phyloP scores from a whole-genome alignment of 1,139 yeast genomes.

The Kodamaea ohmeri region DNA sequence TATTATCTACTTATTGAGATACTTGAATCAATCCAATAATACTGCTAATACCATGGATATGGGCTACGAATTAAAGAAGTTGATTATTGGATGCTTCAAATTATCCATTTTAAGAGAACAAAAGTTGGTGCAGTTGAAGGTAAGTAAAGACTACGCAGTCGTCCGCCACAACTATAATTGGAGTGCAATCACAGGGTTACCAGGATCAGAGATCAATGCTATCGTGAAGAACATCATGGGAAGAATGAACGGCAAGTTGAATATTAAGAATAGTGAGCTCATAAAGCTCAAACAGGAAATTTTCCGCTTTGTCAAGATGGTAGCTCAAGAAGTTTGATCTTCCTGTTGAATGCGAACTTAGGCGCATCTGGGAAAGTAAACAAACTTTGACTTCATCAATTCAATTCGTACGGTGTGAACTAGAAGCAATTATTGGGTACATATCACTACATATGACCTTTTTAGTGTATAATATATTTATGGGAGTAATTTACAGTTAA shows the following conservation, averaged over 20 bases:
- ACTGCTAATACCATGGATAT: constrained; percentile 36
- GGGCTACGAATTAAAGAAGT: constrained; percentile 46
- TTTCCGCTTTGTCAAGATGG: constrained; percentile 46
- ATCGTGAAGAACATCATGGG: constrained; percentile 39
- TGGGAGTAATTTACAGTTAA: too few relatives aligned
- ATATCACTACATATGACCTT: too few relatives aligned
- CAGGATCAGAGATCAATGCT: constrained; percentile 35
- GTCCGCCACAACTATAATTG: constrained; percentile 20
- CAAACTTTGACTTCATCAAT: too few relatives aligned
- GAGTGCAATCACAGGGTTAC: constrained; percentile 39
- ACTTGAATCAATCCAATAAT: constrained; percentile 48
- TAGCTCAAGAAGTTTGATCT: constrained; percentile 29
- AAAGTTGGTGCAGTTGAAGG: constrained; percentile 12
- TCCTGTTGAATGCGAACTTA: too few relatives aligned
- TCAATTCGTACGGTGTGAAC: too few relatives aligned
- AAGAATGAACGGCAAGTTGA: constrained; percentile 44
- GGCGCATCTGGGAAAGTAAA: too few relatives aligned
- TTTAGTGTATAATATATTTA: too few relatives aligned
- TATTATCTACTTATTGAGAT: constrained; percentile 45
- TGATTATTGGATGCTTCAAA: constrained; percentile 46
- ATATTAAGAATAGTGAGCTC: constrained; percentile 39
- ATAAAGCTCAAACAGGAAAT: constrained; percentile 40
- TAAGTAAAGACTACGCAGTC: constrained; percentile 9
- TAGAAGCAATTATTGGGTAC: too few relatives aligned
- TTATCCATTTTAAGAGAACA: constrained; percentile 38